These are phyloP conservation scores for Helichrysum umbraculigerum DNA, from an alignment of 129 eudicot species.

Conservation along the genomic window DNA sequence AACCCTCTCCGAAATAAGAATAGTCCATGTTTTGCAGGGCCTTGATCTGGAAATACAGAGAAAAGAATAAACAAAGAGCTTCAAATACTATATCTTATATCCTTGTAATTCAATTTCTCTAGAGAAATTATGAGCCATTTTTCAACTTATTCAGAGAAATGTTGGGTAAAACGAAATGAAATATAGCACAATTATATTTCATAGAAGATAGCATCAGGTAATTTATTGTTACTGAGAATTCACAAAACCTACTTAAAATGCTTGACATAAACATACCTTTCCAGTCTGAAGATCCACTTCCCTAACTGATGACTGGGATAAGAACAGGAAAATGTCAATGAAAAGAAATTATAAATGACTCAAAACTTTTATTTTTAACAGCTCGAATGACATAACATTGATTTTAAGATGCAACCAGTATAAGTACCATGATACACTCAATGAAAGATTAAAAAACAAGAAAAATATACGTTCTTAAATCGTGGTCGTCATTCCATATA, in stretches of 20 bases:
- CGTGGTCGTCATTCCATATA: not conserved
- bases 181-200: not conserved
- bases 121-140: conserved; percentile 3
- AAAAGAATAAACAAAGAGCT: conserved; percentile 21
- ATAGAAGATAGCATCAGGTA: not conserved
- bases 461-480: not conserved
- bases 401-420: not conserved
- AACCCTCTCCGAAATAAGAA: conserved; percentile 84
- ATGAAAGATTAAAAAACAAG: not conserved
- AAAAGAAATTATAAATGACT: conserved; percentile 15
- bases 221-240: not conserved
- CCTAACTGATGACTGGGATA: conserved; percentile 85
- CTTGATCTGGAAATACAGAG: conserved; percentile 49
- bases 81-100: not conserved
- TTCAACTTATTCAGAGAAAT: not conserved
- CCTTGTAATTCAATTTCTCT: not conserved
- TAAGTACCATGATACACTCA: conserved; percentile 2
- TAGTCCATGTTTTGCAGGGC: conserved; percentile 52
- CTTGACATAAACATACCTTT: conserved; percentile 51
- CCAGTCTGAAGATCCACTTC: conserved; percentile 72
- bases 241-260: conserved; percentile 21
- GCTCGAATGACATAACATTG: not conserved
- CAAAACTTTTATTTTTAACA: not conserved
- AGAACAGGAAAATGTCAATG: conserved; percentile 20
- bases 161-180: not conserved